Percentiles rank a stretch among this genome's conserved stretches.
Conservation (phyloP, 305 asterid genomes). For the Solanum hybrid region DNA sequence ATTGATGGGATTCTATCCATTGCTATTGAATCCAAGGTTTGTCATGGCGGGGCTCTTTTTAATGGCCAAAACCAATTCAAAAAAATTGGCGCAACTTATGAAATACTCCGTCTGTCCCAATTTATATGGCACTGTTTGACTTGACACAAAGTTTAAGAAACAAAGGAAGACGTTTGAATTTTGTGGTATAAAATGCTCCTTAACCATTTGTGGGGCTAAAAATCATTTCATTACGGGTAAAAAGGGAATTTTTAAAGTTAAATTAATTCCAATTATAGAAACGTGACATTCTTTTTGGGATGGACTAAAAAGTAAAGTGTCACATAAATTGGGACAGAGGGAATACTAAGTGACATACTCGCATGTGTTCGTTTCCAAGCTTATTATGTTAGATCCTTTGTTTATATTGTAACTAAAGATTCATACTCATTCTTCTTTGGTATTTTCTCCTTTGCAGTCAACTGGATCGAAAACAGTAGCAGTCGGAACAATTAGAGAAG, state of each 20-base stretch:
- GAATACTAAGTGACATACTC: neutral
- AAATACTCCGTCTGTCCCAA: neutral
- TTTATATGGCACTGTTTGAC: neutral
- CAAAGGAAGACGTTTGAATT: neutral
- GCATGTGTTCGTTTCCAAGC: neutral
- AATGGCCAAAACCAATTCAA: neutral
- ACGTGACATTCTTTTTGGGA: neutral
- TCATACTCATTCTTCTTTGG: neutral
- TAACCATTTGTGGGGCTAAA: neutral
- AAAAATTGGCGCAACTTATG: neutral
- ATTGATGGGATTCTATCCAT: slow-evolving; percentile 48
- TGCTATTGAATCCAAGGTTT: slow-evolving; percentile 66
- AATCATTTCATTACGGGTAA: neutral
- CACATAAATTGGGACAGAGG: neutral
- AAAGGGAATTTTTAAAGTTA: neutral
- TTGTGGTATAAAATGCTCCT: neutral
- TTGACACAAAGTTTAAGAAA: neutral
- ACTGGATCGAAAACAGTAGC: neutral
- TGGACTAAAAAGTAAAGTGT: neutral
- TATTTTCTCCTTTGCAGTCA: neutral
- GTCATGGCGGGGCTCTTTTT: neutral
- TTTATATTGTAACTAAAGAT: neutral
- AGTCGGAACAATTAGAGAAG: neutral
- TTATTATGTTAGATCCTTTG: neutral
- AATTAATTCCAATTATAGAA: neutral